Evolutionary conservation across 2,329 filamentous ascomycete genomes (phyloP).

Genomic region (Penicillium sp.): DNA sequence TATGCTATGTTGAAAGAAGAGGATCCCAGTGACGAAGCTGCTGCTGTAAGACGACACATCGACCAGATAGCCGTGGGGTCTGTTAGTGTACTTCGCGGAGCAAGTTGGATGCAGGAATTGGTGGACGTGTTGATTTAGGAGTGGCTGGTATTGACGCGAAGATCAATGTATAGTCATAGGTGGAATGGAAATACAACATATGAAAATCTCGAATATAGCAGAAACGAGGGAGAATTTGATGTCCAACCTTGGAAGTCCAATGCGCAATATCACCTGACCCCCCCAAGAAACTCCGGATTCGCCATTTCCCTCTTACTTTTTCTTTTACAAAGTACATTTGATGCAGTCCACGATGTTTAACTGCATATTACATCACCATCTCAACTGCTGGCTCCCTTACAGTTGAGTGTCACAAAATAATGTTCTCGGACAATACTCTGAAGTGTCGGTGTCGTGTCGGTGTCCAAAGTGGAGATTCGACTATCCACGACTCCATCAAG

Average conservation of each 20-base stretch:
- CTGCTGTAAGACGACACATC: background rate
- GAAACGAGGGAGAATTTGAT: background rate
- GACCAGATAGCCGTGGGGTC: background rate
- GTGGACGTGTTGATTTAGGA: slow-evolving; percentile 11
- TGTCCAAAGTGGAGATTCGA: slow-evolving; percentile 21
- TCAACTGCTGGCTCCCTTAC: slow-evolving; percentile 17
- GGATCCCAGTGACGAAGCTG: background rate
- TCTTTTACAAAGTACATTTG: background rate
- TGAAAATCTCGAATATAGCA: background rate
- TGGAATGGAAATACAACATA: background rate
- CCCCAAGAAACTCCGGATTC: background rate
- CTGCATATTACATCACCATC: slow-evolving; percentile 18
- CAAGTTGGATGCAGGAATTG: background rate
- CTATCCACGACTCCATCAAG: slow-evolving; percentile 10
- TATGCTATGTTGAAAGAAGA: background rate
- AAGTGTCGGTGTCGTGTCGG: slow-evolving; percentile 28
- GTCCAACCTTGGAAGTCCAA: background rate
- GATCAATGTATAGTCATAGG: slow-evolving; percentile 3
- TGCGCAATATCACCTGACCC: slow-evolving; percentile 1
- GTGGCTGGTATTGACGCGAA: slow-evolving; percentile 10
- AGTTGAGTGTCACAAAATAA: slow-evolving; percentile 2
- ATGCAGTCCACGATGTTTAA: slow-evolving; percentile 9
- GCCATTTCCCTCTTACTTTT: background rate
- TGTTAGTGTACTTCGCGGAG: background rate
- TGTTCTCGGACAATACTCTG: slow-evolving; percentile 7